phyloP scores from a whole-genome alignment of 768 basidiomycete species.

The Rhizopogon sp. region DNA sequence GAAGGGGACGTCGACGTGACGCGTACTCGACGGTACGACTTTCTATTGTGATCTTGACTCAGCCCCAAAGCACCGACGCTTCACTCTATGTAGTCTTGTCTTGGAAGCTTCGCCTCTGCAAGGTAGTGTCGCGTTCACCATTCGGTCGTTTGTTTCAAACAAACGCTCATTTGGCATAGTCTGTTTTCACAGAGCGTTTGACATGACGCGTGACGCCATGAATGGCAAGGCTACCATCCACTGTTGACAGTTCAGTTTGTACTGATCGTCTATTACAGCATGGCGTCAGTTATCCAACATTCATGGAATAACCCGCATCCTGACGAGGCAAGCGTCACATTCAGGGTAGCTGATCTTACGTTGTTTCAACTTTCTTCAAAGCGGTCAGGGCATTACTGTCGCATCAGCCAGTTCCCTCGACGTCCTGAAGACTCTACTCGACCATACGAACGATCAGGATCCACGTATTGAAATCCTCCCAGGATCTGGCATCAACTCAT shows the following conservation, averaged over 20 bases:
- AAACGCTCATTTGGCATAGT: constrained; percentile 32
- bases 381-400: constrained; percentile 49
- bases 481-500: constrained; percentile 68
- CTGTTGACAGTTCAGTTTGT: not conserved
- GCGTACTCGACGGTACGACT: constrained; percentile 41
- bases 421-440: constrained; percentile 36
- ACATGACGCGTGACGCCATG: constrained; percentile 55
- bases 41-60: not conserved
- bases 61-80: not conserved
- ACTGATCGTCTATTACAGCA: constrained; percentile 11
- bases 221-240: constrained; percentile 36
- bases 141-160: not conserved
- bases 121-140: constrained; percentile 33
- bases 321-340: constrained; percentile 58
- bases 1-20: constrained; percentile 57
- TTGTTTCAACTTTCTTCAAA: constrained; percentile 16
- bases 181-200: constrained; percentile 77
- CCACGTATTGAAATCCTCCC: constrained; percentile 46
- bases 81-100: constrained; percentile 37
- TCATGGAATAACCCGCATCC: constrained; percentile 64
- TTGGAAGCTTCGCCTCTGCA: constrained; percentile 56
- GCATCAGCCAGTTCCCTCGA: constrained; percentile 33
- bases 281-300: constrained; percentile 46
- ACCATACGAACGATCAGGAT: constrained; percentile 10
- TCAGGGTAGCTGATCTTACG: not conserved